Evolutionary conservation across 129 eudicot genomes (phyloP), one percentile per base, ranked within the genome.

Genomic region (Saposhnikovia divaricata): DNA sequence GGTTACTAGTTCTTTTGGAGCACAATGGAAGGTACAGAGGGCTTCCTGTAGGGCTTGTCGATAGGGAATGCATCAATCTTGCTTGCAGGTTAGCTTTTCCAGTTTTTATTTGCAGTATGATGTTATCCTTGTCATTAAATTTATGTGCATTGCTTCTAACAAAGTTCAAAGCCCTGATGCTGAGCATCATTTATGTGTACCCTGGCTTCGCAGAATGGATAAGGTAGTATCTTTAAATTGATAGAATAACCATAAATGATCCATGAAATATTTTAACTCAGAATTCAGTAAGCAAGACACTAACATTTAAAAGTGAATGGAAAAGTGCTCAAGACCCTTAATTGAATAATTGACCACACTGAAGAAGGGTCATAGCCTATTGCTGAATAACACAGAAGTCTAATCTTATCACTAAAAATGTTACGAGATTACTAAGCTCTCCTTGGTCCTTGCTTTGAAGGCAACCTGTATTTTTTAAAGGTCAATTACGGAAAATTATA

Each of bases 1-100:
- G 85, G 82, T 80, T 93, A 53, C 96, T 95, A 46, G 98, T 93
- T 83, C 83, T 91, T 72, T 51, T 80, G n/a, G 91, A 89, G 83
- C 80, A 81, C 72, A 78, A 23, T 46, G 78, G 46, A 50, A 81
- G 73, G 72, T 77, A 69, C 31, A 77, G 84, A 76, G 86, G 85
- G 38, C 77, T 76, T 37, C 92, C 96, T 44, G 89, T 93, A 79
- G 98, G 98, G 76, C 85, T 93, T 55, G 84, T 93, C 81, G 98
- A 93, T 87, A 88, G 83, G 83, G 97, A 91, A 86, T 88, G 91
- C 76, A 91, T 93, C 65, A 77, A 48, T 75, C 81, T 91, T 46
- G 95, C 98, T 84, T 89, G 93, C 97, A 89, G 97, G 95, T 91
- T 78, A 78, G 75, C 74, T n/a, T 43, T 21, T 40, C 40, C 31